A percentile compares a stretch with the other conserved stretches of the same genome.
phyloP scores from a whole-genome alignment of 2,329 filamentous ascomycete species.

The Plectosphaerella plurivora region DNA sequence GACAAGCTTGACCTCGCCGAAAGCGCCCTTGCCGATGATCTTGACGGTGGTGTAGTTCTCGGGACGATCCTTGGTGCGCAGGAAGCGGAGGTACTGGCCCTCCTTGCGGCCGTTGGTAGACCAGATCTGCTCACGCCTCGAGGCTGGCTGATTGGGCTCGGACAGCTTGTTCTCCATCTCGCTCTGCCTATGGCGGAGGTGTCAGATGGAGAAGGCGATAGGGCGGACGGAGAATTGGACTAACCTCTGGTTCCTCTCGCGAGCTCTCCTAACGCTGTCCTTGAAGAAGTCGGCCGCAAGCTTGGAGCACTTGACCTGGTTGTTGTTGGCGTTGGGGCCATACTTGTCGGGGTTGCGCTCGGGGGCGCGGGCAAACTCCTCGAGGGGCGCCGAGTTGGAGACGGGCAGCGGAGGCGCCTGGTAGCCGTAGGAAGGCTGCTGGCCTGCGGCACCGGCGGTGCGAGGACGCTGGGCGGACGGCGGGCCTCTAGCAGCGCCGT shows the following conservation, averaged over 20 bases:
- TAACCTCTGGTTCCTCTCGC: conserved; percentile 91
- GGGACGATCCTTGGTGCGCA: conserved; percentile 87
- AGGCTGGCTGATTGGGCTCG: conserved; percentile 69
- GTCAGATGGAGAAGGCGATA: background rate
- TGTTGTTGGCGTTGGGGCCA: conserved; percentile 59
- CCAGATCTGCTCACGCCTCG: conserved; percentile 79
- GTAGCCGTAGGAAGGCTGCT: conserved; percentile 57
- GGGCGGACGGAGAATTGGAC: conserved; percentile 16
- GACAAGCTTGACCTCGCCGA: conserved; percentile 96
- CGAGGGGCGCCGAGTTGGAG: conserved; percentile 46
- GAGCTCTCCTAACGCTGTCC: conserved; percentile 92
- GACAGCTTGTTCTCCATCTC: conserved; percentile 84
- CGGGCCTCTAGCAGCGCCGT: conserved; percentile 56
- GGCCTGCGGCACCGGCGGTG: conserved; percentile 69
- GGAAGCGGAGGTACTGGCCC: conserved; percentile 87
- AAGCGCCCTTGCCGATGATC: conserved; percentile 98
- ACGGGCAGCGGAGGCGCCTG: conserved; percentile 68
- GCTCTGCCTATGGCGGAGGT: conserved; percentile 62
- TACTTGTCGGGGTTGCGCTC: conserved; percentile 85
- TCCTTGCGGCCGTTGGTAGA: conserved; percentile 82
- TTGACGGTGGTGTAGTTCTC: conserved; percentile 96
- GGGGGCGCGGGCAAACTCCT: conserved; percentile 70
- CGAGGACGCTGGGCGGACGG: conserved; percentile 74
- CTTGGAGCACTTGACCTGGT: conserved; percentile 66
- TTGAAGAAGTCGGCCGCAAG: conserved; percentile 92